Conservation (phyloP, 768 basidiomycete species). For the Podaxis mareebaensis region DNA sequence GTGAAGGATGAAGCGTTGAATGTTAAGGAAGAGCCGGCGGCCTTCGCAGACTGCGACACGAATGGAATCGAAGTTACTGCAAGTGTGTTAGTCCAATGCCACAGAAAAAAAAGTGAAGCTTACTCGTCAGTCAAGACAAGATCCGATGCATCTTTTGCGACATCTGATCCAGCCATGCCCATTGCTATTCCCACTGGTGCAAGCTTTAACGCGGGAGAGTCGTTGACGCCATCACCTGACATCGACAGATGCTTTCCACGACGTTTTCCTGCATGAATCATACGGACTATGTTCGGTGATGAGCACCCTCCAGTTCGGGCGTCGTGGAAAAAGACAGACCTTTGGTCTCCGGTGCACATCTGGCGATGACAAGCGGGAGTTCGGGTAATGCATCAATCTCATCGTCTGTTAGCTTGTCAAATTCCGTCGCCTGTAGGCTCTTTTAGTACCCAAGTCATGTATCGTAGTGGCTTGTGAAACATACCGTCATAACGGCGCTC, state of each 20-base stretch:
- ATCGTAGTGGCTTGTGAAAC: too few relatives aligned
- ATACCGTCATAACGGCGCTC: conserved; percentile 40
- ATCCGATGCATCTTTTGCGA: conserved; percentile 55
- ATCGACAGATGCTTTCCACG: conserved; percentile 53
- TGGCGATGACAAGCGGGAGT: conserved; percentile 59
- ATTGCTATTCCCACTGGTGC: conserved; percentile 60
- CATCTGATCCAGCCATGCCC: conserved; percentile 57
- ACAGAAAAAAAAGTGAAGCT: conserved; percentile 6
- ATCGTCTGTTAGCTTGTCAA: conserved; percentile 52
- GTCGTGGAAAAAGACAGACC: conserved; percentile 19
- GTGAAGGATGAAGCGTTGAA: conserved; percentile 56
- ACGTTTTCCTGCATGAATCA: conserved; percentile 61
- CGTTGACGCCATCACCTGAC: conserved; percentile 62
- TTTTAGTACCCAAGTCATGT: too few relatives aligned
- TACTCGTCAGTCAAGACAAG: conserved; percentile 59
- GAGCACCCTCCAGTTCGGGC: too few relatives aligned
- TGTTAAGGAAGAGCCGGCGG: conserved; percentile 56
- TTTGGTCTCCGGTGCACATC: conserved; percentile 57
- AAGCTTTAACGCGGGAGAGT: conserved; percentile 56
- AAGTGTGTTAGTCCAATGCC: not conserved
- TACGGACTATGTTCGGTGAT: conserved; percentile 32
- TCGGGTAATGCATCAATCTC: conserved; percentile 50
- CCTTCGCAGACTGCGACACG: conserved; percentile 58
- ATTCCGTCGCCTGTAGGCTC: conserved; percentile 29
- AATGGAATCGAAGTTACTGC: conserved; percentile 59